phyloP scores from a whole-genome alignment of 2,329 filamentous ascomycete species.

The Botryotinia calthae region DNA sequence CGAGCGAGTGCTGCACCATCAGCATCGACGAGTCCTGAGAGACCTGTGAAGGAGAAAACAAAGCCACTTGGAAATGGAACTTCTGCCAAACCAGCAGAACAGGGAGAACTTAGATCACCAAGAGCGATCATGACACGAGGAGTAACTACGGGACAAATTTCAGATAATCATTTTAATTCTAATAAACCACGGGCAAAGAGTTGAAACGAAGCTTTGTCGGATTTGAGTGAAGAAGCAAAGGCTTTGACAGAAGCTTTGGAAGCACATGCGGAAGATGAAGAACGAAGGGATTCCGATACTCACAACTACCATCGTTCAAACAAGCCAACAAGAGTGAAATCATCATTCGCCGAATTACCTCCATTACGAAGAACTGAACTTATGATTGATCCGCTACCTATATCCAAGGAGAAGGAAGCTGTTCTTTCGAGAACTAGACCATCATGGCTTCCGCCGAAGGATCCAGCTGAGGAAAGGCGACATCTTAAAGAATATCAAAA shows the following conservation, averaged over 20 bases:
- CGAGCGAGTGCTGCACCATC: slow-evolving; percentile 55
- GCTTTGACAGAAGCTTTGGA: slow-evolving; percentile 78
- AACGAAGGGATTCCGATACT: slow-evolving; percentile 43
- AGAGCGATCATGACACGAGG: slow-evolving; percentile 44
- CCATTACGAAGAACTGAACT: slow-evolving; percentile 58
- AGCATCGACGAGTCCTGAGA: slow-evolving; percentile 39
- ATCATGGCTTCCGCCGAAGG: slow-evolving; percentile 82
- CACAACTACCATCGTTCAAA: slow-evolving; percentile 39
- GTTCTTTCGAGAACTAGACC: slow-evolving; percentile 77
- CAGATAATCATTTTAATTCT: slow-evolving; percentile 49
- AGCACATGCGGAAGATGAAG: slow-evolving; percentile 68
- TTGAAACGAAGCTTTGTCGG: slow-evolving; percentile 68
- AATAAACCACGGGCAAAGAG: slow-evolving; percentile 61
- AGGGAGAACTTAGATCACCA: slow-evolving; percentile 50
- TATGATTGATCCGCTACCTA: slow-evolving; percentile 79
- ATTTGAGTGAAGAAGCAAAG: slow-evolving; percentile 70
- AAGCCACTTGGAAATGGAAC: slow-evolving; percentile 56
- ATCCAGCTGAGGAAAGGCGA: slow-evolving; percentile 84
- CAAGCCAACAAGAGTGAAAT: slow-evolving; percentile 55
- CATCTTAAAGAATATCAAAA: slow-evolving; percentile 83
- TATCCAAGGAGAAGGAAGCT: slow-evolving; percentile 84
- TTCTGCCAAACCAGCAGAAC: slow-evolving; percentile 56
- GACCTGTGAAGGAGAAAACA: slow-evolving; percentile 34
- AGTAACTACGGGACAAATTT: slow-evolving; percentile 53
- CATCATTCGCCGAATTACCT: slow-evolving; percentile 67